Evolutionary conservation across 2,329 filamentous ascomycete genomes (phyloP).

Genomic region (Cladophialophora exuberans): DNA sequence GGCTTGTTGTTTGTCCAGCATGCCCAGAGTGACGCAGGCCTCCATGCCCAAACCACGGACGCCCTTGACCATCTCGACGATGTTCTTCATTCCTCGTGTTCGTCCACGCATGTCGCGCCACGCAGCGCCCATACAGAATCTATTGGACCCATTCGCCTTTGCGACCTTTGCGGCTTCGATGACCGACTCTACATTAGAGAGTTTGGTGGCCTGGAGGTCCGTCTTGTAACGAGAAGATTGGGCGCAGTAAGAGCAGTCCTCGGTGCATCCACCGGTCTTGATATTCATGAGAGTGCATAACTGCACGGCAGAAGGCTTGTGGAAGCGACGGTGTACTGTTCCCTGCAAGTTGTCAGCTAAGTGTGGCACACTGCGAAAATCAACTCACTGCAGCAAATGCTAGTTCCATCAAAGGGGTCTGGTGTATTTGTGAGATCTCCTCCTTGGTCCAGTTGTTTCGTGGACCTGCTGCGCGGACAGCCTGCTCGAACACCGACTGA

Average conservation of each 20-base stretch:
- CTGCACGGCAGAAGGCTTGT: slow-evolving; percentile 80
- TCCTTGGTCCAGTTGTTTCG: slow-evolving; percentile 79
- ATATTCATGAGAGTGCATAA: slow-evolving; percentile 97
- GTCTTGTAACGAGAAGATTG: slow-evolving; percentile 81
- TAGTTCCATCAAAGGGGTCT: slow-evolving; percentile 78
- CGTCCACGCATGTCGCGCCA: slow-evolving; percentile 94
- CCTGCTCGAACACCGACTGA: slow-evolving; percentile 44
- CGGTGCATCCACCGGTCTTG: slow-evolving; percentile 88
- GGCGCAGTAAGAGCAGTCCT: slow-evolving; percentile 92
- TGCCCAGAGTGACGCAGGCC: slow-evolving; percentile 88
- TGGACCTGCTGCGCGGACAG: slow-evolving; percentile 63
- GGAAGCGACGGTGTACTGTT: slow-evolving; percentile 79
- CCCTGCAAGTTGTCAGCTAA: slow-evolving; percentile 56
- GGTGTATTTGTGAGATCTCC: slow-evolving; percentile 80
- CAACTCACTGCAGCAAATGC: slow-evolving; percentile 70
- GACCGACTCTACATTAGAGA: slow-evolving; percentile 75
- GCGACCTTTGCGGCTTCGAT: slow-evolving; percentile 76
- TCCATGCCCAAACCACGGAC: slow-evolving; percentile 85
- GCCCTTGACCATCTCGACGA: slow-evolving; percentile 82
- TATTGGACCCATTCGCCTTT: slow-evolving; percentile 80
- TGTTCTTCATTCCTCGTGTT: slow-evolving; percentile 79
- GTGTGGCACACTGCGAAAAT: not conserved
- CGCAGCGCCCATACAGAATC: slow-evolving; percentile 94
- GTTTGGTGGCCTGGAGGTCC: slow-evolving; percentile 76
- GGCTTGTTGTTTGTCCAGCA: slow-evolving; percentile 83